Base-by-base conservation (phyloP, 2,329 filamentous ascomycete genomes). In the Colletotrichum ledebouriae region DNA sequence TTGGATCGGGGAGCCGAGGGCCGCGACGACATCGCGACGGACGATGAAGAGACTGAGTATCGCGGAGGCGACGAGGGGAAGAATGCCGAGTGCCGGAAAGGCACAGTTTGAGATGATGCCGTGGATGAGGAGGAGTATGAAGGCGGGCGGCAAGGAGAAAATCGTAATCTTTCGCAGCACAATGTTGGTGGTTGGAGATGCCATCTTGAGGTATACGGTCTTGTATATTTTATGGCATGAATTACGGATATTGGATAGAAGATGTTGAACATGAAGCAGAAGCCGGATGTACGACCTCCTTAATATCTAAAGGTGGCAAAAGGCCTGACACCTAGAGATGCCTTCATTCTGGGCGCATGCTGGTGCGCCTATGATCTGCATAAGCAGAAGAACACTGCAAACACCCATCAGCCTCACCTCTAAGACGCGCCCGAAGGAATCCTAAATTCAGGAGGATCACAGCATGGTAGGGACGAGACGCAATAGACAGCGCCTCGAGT, bases 131-230 rank as follows among this genome's bases (percentile, higher is more conserved):
- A 69, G 61, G 13, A 69, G 47, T 13, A 65, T 60, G 33, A 69
- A 57, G 13, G 61, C 66, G 2, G 62, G 55, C 1, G 55, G 53
- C 29, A 73, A 73, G 6, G 63, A 22, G 39, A 73, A 41, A 10
- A 80, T 72, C 53, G 77, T 78, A 57, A 65, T 57, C 37, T 62
- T 56, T 7, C 65, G 66, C 22, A 71, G 17, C 20, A 52, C 25
- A 12, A 59, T 17, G 41, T 29, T 63, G 29, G 25, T 63, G 13
- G 50, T 17, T 33, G 52, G 37, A 9, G 64, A 63, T 6, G 37
- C 15, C 64, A 67, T 67, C 10, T 29, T 44, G 17, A 1, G 0
- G 20, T 9, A 12, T 10, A 20, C 17, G 49, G 0, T 7, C 6
- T 3, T 10, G 25, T 52, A 0, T 34, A 2, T 52, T n/a, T 1